Conservation (phyloP, 2,329 filamentous ascomycete species). For the Rhytidhysteron rufulum region DNA sequence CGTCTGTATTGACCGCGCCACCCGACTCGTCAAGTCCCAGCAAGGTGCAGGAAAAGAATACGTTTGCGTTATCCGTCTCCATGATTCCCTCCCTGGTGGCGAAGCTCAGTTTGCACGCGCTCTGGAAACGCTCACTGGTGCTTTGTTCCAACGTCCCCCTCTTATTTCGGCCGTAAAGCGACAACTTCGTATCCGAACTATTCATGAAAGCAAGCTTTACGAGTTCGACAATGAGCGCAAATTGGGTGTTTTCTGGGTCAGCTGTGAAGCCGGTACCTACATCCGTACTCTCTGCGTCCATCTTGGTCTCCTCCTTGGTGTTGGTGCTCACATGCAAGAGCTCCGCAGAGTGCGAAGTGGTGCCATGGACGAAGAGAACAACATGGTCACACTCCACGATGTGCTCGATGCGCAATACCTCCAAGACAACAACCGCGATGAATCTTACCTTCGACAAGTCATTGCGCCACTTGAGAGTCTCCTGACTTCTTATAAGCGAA, state of each 20-base stretch:
- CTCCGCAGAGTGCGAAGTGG: constrained; percentile 88
- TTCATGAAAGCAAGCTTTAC: constrained; percentile 89
- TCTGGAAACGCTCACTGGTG: constrained; percentile 92
- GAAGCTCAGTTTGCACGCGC: constrained; percentile 90
- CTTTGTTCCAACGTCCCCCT: constrained; percentile 93
- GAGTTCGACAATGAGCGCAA: constrained; percentile 99
- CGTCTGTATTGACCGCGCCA: constrained; percentile 93
- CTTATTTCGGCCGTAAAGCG: constrained; percentile 98
- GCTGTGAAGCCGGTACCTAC: constrained; percentile 97
- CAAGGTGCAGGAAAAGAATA: constrained; percentile 99
- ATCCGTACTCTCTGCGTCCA: constrained; percentile 98
- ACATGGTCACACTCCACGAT: constrained; percentile 90
- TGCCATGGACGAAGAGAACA: constrained; percentile 88
- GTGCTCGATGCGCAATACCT: constrained; percentile 95
- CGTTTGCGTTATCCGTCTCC: constrained; percentile 88
- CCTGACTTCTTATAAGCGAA: constrained; percentile 87
- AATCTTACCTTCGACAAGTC: constrained; percentile 85
- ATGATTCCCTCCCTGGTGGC: constrained; percentile 91
- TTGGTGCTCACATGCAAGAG: constrained; percentile 98
- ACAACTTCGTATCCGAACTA: constrained; percentile 95
- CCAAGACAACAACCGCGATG: constrained; percentile 92
- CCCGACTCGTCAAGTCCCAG: constrained; percentile 96
- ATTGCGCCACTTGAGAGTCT: constrained; percentile 92
- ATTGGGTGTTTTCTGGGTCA: constrained; percentile 98
- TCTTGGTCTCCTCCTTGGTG: constrained; percentile 71